phyloP scores from a whole-genome alignment of 192 early-diverging fungal species.

The Podila horticola region DNA sequence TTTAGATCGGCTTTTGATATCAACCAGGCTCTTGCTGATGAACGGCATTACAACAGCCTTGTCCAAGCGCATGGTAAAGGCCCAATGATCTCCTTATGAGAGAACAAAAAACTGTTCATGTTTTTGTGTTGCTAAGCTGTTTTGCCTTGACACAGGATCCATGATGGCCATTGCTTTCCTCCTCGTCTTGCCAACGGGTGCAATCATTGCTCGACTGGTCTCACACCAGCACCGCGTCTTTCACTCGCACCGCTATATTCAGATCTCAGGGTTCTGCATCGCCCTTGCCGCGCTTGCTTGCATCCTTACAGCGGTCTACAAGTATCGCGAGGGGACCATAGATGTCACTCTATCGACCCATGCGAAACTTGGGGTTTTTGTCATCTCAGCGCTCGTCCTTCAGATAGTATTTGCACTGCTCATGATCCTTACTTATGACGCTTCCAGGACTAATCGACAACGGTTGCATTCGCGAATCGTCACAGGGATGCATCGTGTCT shows the following conservation, averaged over 20 bases:
- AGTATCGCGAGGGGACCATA: conserved; percentile 5
- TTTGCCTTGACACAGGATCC: conserved; percentile 10
- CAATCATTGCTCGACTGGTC: conserved; percentile 4
- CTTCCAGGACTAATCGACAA: background rate
- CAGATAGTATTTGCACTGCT: conserved; percentile 8
- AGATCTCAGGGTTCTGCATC: background rate
- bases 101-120: background rate
- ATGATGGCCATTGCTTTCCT: conserved; percentile 6
- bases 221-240: background rate
- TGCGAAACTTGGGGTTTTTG: conserved; percentile 4
- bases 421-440: conserved; percentile 3
- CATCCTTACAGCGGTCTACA: conserved; percentile 1
- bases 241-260: background rate
- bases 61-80: conserved; percentile 4
- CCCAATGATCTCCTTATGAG: background rate
- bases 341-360: background rate
- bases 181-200: conserved; percentile 7
- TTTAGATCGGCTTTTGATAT: conserved; percentile 1
- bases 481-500: background rate
- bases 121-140: background rate
- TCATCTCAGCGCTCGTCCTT: conserved; percentile 4
- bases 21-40: conserved; percentile 3
- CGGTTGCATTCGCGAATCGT: background rate
- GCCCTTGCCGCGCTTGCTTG: conserved; percentile 3
- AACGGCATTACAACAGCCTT: conserved; percentile 9